Evolutionary conservation across 139 green algal species (phyloP), one percentile per base, ranked within the genome.

Genomic region (Tetratostichococcus sp.): DNA sequence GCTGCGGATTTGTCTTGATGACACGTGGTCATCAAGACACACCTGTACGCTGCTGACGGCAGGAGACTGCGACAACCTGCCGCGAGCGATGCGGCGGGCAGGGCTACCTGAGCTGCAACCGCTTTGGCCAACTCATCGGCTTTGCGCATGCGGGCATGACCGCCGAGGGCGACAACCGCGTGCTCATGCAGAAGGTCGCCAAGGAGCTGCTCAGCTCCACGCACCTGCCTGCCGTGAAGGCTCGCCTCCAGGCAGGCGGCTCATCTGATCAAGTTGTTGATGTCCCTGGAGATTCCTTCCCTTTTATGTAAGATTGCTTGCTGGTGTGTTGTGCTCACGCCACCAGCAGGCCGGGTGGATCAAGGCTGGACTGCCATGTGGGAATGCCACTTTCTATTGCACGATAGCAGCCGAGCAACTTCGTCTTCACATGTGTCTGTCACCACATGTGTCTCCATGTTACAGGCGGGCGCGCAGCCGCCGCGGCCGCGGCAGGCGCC

Each of bases 101-200:
- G 84, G 93, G 93, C 69, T 97, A 97, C 86, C 88, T 97, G 35
- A 87, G 75, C 42, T 89, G 84, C 81, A 97, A 97, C 87, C 83
- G 88, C 66, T 95, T 97, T 85, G 93, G 93, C 21, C 50, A 72
- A 28, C 81, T 97, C 75, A 88, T 97, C 35, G 92, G 91, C 39
- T 96, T 96, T 84, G 87, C 93, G 30, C 93, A 97, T 78, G 93
- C 93, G 4, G 93, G 90, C 75, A 97, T 97, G 85, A 97, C 93
- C 4, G 93, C 93, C 1, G 93, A 97, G 86, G 93, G 93, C 1
- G 93, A 97, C 84, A 97, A 97, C 91, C 84, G 89, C 25, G 90
- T 94, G 43, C 78, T 93, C 1, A 92, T 94, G 86, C 89, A 93
- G 67, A 93, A 94, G 81, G 87, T 89, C 28, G 83, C 83, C 58